These are phyloP conservation scores for Fusarium ambrosium DNA, from an alignment of 2,329 filamentous ascomycete genomes.

Conservation along the genomic window DNA sequence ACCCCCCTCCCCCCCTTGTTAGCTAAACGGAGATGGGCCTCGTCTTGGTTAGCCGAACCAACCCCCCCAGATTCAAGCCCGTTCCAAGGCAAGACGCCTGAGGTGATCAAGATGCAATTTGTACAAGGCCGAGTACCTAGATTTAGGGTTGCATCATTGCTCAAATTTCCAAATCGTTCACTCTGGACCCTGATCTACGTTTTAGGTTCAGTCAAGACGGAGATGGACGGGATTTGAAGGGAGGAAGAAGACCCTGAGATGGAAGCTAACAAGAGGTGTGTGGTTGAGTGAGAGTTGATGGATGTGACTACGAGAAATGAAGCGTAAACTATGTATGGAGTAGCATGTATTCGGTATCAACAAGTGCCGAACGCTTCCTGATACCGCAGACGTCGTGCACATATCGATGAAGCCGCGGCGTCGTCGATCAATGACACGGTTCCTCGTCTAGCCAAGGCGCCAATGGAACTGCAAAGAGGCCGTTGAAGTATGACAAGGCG, in stretches of 20 bases:
- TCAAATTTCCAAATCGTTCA: not conserved
- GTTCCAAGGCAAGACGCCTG: not conserved
- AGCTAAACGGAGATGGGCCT: slow-evolving; percentile 6
- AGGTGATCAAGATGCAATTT: not conserved
- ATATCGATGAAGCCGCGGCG: not conserved
- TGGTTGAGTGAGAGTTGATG: not conserved
- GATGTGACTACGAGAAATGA: not conserved
- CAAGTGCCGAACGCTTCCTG: not conserved
- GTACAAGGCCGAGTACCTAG: not conserved
- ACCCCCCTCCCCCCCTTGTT: not conserved
- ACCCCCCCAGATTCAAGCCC: not conserved
- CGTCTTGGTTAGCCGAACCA: not conserved
- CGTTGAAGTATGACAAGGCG: not conserved
- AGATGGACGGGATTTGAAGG: slow-evolving; percentile 1
- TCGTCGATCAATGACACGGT: not conserved
- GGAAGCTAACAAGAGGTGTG: not conserved
- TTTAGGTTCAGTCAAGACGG: slow-evolving; percentile 14
- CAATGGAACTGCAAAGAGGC: slow-evolving; percentile 1
- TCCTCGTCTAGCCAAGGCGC: not conserved
- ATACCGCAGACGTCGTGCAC: not conserved
- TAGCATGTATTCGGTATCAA: not conserved
- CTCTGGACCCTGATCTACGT: slow-evolving; percentile 3
- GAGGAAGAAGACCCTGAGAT: slow-evolving; percentile 20
- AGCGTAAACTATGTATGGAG: not conserved
- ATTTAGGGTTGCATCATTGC: not conserved